Evolutionary conservation across 139 green algal species (phyloP).

Genomic region (Chlamydomonas schloesseri): DNA sequence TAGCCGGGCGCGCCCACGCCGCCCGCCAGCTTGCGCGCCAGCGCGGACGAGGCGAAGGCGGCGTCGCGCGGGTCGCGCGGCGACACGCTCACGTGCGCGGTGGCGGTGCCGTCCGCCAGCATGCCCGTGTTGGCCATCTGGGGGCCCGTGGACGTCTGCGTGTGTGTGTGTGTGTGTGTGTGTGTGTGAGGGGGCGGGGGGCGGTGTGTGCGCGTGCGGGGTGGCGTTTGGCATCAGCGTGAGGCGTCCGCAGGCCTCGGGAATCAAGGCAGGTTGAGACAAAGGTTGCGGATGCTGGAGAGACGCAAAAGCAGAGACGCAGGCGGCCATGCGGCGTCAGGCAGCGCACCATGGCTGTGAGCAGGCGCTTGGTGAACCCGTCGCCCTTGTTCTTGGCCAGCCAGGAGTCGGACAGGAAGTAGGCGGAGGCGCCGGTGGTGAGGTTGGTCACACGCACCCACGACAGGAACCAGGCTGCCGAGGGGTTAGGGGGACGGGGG

Average conservation of each 20-base stretch:
- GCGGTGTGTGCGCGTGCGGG: too few species aligned
- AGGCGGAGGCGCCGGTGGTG: conserved; percentile 52
- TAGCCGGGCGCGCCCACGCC: conserved; percentile 62
- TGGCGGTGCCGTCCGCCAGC: conserved; percentile 35
- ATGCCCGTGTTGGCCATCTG: not conserved
- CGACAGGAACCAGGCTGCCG: conserved; percentile 68
- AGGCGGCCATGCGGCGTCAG: too few species aligned
- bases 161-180: too few species aligned
- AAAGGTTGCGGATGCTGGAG: too few species aligned
- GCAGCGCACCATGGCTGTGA: conserved; percentile 45
- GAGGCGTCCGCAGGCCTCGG: too few species aligned
- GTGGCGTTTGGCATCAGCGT: too few species aligned
- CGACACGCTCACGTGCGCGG: conserved; percentile 25
- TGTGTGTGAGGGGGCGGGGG: not conserved
- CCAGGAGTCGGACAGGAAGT: conserved; percentile 67
- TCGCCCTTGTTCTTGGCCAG: conserved; percentile 51
- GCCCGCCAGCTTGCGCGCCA: conserved; percentile 50
- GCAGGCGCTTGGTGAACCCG: conserved; percentile 50
- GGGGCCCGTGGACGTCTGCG: conserved; percentile 2
- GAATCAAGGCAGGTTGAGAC: too few species aligned
- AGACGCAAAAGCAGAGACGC: too few species aligned
- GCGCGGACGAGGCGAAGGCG: not conserved
- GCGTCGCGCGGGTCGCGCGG: conserved; percentile 4
- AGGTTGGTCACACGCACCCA: conserved; percentile 71
- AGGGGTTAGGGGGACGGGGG: not conserved